phyloP scores from a whole-genome alignment of 768 basidiomycete genomes.

The Serendipita vermifera region DNA sequence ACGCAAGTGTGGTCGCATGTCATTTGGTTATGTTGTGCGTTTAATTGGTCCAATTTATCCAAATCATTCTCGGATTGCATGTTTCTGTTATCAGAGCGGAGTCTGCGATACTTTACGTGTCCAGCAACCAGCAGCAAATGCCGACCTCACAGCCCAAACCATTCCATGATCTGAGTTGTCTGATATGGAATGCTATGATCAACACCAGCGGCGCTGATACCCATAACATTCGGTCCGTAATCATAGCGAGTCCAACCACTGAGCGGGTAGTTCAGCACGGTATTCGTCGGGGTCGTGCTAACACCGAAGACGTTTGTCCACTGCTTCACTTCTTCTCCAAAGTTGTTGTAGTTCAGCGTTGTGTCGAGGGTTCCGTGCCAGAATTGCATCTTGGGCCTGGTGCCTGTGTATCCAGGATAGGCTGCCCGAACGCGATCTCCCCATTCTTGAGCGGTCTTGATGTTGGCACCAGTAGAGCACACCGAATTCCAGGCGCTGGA shows the following conservation, averaged over 20 bases:
- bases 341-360: constrained; percentile 1
- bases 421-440: background rate
- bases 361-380: constrained; percentile 5
- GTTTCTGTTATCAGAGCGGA: too few species aligned
- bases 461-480: background rate
- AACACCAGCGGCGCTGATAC: background rate
- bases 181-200: background rate
- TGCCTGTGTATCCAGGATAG: constrained; percentile 9
- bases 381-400: constrained; percentile 6
- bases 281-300: constrained; percentile 2
- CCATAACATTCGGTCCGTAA: constrained; percentile 5
- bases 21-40: too few species aligned
- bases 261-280: background rate
- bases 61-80: too few species aligned
- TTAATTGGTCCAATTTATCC: too few species aligned
- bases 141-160: constrained; percentile 2
- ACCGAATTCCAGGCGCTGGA: background rate
- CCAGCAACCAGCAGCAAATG: too few species aligned
- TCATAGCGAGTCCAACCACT: constrained; percentile 3
- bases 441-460: constrained; percentile 2
- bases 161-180: background rate
- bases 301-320: constrained; percentile 8
- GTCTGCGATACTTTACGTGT: too few species aligned
- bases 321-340: constrained; percentile 4
- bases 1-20: too few species aligned